Evolutionary conservation across 2,329 filamentous ascomycete genomes (phyloP), one percentile per base, ranked within the genome.

Genomic region (Pezicula carpinea): DNA sequence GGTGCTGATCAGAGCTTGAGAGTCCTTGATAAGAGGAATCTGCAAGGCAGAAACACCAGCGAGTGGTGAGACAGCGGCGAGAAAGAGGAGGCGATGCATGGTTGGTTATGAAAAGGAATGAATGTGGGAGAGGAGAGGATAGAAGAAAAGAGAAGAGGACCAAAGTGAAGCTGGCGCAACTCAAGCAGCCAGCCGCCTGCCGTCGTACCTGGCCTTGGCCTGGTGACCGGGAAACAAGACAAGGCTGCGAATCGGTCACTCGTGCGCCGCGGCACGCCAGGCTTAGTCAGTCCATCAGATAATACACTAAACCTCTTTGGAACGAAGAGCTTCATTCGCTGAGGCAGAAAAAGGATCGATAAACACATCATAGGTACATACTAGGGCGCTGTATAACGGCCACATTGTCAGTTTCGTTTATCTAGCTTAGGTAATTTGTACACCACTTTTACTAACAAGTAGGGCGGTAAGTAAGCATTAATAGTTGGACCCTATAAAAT

Each of bases 1-100:
- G 31, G 43, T 45, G 36, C 54, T 53, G 53, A 53, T 23, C 43
- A 50, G 51, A 49, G 50, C 43, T 48, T 60, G 57, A 22, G 48
- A 47, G n/a, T 53, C 53, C 11, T 52, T 31, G 17, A 58, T 43
- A 39, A 50, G 53, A 31, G 42, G 46, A 6, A 53, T 46, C 36
- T 59, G 58, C 15, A 55, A 48, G 8, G 43, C 47, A 21, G 50
- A 43, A 14, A 49, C 48, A 26, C 47, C 38, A 22, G 49, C 48
- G 2, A 55, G 22, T 13, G 58, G 49, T 2, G 53, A 50, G 5
- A 55, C 46, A 17, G 44, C 38, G 7, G 51, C 15, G 14, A 53
- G 29, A 26, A 48, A 22, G 21, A 54, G 29, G 18, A 53, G 21
- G 26, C 23, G 47, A 49, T 46, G 32, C 55, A 58, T 57, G 8